phyloP scores from a whole-genome alignment of 2,329 filamentous ascomycete genomes.

The Cladophialophora exuberans region DNA sequence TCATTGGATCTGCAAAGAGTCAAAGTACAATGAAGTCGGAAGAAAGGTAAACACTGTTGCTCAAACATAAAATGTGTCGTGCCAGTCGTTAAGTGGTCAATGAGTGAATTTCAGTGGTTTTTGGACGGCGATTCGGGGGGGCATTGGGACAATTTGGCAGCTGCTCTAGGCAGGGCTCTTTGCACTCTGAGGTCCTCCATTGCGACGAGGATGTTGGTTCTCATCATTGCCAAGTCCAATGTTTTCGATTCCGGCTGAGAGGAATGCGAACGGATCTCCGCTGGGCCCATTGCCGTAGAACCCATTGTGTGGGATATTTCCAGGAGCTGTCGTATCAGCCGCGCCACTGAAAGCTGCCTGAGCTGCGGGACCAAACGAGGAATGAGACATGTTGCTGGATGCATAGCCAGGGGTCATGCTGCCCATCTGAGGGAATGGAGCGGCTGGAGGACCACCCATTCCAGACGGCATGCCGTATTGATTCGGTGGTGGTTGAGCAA shows the following conservation, averaged over 20 bases:
- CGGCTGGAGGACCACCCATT: slow-evolving; percentile 74
- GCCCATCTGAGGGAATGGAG: slow-evolving; percentile 68
- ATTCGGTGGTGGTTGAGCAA: slow-evolving; percentile 71
- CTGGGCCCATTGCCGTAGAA: slow-evolving; percentile 63
- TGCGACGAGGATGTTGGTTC: slow-evolving; percentile 45
- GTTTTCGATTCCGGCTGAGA: slow-evolving; percentile 62
- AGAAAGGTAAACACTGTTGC: slow-evolving; percentile 28
- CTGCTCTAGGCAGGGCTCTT: slow-evolving; percentile 44
- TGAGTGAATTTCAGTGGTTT: slow-evolving; percentile 23
- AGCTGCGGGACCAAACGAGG: slow-evolving; percentile 86
- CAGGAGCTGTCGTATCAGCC: slow-evolving; percentile 72
- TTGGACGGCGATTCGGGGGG: slow-evolving; percentile 9
- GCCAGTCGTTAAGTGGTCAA: slow-evolving; percentile 28
- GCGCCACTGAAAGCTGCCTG: slow-evolving; percentile 93
- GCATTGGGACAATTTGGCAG: background rate
- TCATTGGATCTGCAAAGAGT: slow-evolving; percentile 26
- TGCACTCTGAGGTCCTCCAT: slow-evolving; percentile 47
- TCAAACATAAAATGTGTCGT: slow-evolving; percentile 31
- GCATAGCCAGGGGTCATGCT: slow-evolving; percentile 78
- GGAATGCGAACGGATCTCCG: slow-evolving; percentile 66
- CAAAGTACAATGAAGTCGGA: slow-evolving; percentile 26
- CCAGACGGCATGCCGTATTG: slow-evolving; percentile 88
- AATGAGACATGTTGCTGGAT: slow-evolving; percentile 76
- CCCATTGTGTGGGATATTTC: slow-evolving; percentile 75
- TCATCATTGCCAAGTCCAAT: slow-evolving; percentile 57